These are phyloP conservation scores for Centaurea solstitialis DNA, from an alignment of 129 eudicot genomes.

Conservation along the genomic window DNA sequence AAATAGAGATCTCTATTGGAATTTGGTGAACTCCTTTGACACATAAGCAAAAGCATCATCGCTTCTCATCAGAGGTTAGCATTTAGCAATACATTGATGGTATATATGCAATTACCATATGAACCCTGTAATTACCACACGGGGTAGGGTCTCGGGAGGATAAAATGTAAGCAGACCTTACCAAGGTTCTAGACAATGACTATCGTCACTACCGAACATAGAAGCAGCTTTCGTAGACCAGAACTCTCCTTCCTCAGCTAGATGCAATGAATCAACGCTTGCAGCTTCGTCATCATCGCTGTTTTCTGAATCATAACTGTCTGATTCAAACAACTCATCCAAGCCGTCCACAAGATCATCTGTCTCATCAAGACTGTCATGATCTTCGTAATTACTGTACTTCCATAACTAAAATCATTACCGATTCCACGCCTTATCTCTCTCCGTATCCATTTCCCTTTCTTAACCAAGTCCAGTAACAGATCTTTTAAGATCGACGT, in stretches of 20 bases:
- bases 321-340: constrained; percentile 62
- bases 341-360: constrained; percentile 52
- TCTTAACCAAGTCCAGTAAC: constrained; percentile 58
- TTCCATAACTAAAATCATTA: constrained; percentile 9
- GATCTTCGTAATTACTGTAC: constrained; percentile 28
- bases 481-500: constrained; percentile 39
- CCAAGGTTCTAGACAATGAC: constrained; percentile 44
- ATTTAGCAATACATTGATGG: background rate
- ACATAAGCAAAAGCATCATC: background rate
- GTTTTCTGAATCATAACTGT: constrained; percentile 37
- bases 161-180: background rate
- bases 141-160: background rate
- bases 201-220: constrained; percentile 7
- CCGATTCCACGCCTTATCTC: constrained; percentile 39
- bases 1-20: background rate
- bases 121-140: background rate
- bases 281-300: constrained; percentile 50
- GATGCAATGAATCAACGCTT: constrained; percentile 13
- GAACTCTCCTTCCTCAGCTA: constrained; percentile 36
- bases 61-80: background rate
- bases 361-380: constrained; percentile 36
- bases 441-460: constrained; percentile 78
- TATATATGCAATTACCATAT: constrained; percentile 3
- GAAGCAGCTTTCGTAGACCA: constrained; percentile 53
- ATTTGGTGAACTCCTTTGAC: background rate